Evolutionary conservation across 1,284 basidiomycete species (phyloP).

Genomic region (Sphagnurus paluster): DNA sequence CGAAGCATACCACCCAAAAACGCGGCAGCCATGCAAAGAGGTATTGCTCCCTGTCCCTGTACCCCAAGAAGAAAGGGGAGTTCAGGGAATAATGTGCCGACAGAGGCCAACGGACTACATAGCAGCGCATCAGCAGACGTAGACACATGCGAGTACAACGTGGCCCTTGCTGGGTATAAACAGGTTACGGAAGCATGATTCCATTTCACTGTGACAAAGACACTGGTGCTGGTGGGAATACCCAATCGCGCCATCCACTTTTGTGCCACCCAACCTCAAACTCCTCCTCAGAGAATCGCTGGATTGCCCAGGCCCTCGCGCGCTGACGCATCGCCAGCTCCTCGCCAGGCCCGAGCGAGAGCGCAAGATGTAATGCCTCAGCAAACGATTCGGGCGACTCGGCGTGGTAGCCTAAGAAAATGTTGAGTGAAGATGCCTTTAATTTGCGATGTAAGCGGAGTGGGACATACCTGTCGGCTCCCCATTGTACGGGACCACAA

Average conservation of each 20-base stretch:
- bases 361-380: conserved; percentile 60
- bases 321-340: conserved; percentile 64
- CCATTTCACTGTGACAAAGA: neutral
- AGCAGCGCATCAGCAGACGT: no score
- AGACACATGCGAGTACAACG: no score
- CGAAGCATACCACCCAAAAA: no score
- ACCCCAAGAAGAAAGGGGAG: no score
- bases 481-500: conserved; percentile 79
- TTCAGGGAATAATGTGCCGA: no score
- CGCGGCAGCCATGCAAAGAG: no score
- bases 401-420: conserved; percentile 77
- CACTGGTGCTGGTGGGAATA: neutral
- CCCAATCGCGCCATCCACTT: conserved; percentile 51
- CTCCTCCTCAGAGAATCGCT: conserved; percentile 74
- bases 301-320: conserved; percentile 69
- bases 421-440: neutral
- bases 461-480: conserved; percentile 60
- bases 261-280: conserved; percentile 77
- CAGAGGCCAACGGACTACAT: no score
- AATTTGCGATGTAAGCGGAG: neutral
- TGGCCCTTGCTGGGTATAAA: no score
- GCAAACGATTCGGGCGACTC: conserved; percentile 71
- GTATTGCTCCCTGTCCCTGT: no score
- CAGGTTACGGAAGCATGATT: no score
- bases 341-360: conserved; percentile 58